These are phyloP conservation scores for Sugiyamaella sp. DNA, from an alignment of 1,139 yeast species.

Conservation along the genomic window DNA sequence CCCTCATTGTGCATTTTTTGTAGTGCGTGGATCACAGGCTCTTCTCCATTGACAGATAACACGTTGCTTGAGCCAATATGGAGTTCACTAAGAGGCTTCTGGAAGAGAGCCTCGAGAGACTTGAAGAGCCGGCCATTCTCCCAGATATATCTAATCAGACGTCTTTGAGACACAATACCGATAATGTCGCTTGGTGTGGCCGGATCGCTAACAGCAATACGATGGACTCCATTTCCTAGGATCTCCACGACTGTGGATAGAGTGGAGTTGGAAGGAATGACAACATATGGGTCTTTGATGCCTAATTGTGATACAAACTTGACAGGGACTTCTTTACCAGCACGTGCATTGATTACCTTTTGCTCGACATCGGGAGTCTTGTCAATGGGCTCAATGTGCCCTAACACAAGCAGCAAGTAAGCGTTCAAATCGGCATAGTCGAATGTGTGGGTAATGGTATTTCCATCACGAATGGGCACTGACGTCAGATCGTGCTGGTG, in stretches of 20 bases:
- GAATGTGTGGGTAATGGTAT: constrained; percentile 65
- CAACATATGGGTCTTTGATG: constrained; percentile 84
- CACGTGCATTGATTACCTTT: constrained; percentile 41
- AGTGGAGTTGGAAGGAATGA: constrained; percentile 68
- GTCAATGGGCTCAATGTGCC: constrained; percentile 50
- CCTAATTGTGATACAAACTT: constrained; percentile 75
- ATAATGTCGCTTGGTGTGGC: constrained; percentile 43
- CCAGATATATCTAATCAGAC: constrained; percentile 83
- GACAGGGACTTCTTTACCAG: constrained; percentile 63
- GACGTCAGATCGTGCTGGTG: constrained; percentile 74
- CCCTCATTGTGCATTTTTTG: constrained; percentile 81
- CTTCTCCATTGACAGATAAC: constrained; percentile 81
- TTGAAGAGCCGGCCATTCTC: constrained; percentile 88
- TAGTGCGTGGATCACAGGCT: constrained; percentile 81
- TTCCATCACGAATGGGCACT: constrained; percentile 66
- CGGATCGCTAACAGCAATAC: constrained; percentile 77
- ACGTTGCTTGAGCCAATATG: constrained; percentile 71
- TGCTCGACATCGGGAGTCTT: constrained; percentile 36
- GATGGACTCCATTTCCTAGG: constrained; percentile 88
- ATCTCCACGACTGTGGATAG: constrained; percentile 77
- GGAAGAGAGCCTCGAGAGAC: constrained; percentile 71
- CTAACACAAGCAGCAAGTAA: constrained; percentile 72
- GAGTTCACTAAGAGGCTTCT: constrained; percentile 64
- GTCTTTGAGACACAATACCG: constrained; percentile 87
- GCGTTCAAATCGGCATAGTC: constrained; percentile 92